Conservation (phyloP, 2,329 filamentous ascomycete genomes). For the Plenodomus lindquistii region DNA sequence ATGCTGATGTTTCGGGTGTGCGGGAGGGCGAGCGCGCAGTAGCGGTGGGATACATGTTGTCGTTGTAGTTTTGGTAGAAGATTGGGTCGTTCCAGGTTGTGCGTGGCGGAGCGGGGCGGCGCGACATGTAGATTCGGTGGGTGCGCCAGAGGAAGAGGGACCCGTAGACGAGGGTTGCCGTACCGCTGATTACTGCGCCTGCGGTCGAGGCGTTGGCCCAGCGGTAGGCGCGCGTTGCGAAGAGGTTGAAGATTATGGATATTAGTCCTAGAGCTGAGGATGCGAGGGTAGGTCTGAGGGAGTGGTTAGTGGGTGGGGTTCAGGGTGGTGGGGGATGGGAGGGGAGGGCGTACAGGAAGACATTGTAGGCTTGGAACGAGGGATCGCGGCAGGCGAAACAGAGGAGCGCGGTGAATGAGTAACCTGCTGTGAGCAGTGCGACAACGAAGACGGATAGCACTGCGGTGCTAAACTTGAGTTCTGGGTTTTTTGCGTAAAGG, state of each 20-base stretch:
- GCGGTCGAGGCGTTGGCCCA: slow-evolving; percentile 52
- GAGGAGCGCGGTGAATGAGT: slow-evolving; percentile 53
- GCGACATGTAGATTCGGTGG: slow-evolving; percentile 44
- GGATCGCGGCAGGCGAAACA: slow-evolving; percentile 52
- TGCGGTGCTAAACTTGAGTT: slow-evolving; percentile 46
- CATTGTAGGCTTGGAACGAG: slow-evolving; percentile 52
- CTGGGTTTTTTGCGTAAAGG: slow-evolving; percentile 48
- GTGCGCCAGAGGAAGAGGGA: slow-evolving; percentile 49
- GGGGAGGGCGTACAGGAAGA: slow-evolving; percentile 49
- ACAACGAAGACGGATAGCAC: slow-evolving; percentile 52
- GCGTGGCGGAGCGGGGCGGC: slow-evolving; percentile 21
- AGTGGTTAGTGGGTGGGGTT: slow-evolving; percentile 16
- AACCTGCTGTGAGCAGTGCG: slow-evolving; percentile 53
- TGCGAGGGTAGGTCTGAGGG: slow-evolving; percentile 44
- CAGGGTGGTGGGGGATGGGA: background rate
- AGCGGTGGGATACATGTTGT: slow-evolving; percentile 52
- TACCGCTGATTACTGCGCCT: slow-evolving; percentile 46
- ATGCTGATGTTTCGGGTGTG: slow-evolving; percentile 31
- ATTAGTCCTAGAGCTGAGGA: slow-evolving; percentile 53
- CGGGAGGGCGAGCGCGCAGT: slow-evolving; percentile 27
- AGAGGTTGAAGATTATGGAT: slow-evolving; percentile 54
- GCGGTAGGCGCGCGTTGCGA: slow-evolving; percentile 45
- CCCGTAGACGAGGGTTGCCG: slow-evolving; percentile 48
- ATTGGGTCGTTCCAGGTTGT: slow-evolving; percentile 38
- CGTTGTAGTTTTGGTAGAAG: slow-evolving; percentile 51